Conservation (phyloP, 1,139 yeast species). For the Scheffersomyces segobiensis region DNA sequence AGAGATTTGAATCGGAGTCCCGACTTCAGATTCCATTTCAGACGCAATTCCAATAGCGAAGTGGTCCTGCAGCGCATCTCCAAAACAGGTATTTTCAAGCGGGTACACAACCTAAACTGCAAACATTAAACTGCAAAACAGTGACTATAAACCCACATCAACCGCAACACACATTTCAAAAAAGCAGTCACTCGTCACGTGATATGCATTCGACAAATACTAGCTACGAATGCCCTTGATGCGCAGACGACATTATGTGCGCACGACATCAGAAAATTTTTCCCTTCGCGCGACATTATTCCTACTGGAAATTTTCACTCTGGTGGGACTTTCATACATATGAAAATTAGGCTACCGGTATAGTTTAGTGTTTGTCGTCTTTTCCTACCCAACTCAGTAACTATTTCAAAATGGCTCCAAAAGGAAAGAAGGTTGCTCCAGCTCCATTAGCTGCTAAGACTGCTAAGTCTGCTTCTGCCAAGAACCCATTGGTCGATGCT, state of each 20-base stretch:
- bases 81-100: too few species aligned
- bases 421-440: conserved; percentile 52
- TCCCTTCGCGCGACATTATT: neutral
- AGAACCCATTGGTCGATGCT: conserved; percentile 73
- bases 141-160: neutral
- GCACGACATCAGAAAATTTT: neutral
- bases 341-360: neutral
- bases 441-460: conserved; percentile 50
- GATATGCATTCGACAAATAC: neutral
- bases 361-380: neutral
- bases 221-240: neutral
- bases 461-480: conserved; percentile 15
- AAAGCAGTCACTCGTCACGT: neutral
- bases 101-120: neutral
- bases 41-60: neutral
- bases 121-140: neutral
- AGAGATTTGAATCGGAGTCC: neutral
- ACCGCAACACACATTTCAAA: neutral
- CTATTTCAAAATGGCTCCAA: conserved; percentile 6
- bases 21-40: neutral
- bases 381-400: neutral
- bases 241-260: neutral
- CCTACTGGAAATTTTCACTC: neutral
- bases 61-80: too few species aligned
- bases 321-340: neutral